Conservation (phyloP, 768 basidiomycete species). For the Boletus subcaerulescens region DNA sequence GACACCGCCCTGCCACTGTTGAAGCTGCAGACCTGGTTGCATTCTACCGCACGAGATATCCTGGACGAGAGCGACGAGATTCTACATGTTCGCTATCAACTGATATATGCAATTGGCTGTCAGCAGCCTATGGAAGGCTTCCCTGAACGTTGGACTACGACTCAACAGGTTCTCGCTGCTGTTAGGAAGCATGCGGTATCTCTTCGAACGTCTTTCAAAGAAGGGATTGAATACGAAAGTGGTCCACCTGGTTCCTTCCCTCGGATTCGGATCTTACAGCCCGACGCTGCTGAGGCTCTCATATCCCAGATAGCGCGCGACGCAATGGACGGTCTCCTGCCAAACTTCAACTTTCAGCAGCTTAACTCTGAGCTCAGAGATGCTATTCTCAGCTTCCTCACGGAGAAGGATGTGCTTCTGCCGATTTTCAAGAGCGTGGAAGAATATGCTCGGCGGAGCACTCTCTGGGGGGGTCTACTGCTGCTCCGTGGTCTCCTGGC, state of each 20-base stretch:
- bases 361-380: neutral
- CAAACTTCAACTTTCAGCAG: conserved; percentile 12
- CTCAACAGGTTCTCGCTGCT: conserved; percentile 24
- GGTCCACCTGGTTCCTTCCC: conserved; percentile 16
- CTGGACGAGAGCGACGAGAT: conserved; percentile 28
- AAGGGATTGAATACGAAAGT: neutral
- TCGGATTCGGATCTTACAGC: conserved; percentile 12
- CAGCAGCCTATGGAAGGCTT: conserved; percentile 25
- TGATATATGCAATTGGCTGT: conserved; percentile 32
- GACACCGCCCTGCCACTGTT: conserved; percentile 6
- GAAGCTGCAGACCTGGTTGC: conserved; percentile 19
- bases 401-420: neutral
- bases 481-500: conserved; percentile 46
- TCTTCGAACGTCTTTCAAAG: neutral
- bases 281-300: neutral
- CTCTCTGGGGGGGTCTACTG: conserved; percentile 37
- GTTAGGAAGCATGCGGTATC: conserved; percentile 6
- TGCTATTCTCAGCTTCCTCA: neutral
- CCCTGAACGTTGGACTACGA: conserved; percentile 33
- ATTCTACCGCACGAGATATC: conserved; percentile 17
- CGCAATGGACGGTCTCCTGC: conserved; percentile 9
- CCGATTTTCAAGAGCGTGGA: neutral
- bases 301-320: neutral
- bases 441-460: conserved; percentile 9
- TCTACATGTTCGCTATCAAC: conserved; percentile 31